Percentiles rank a stretch among this genome's conserved stretches.
Conservation (phyloP, 2,329 filamentous ascomycete species). For the Keithomyces neogunnii region DNA sequence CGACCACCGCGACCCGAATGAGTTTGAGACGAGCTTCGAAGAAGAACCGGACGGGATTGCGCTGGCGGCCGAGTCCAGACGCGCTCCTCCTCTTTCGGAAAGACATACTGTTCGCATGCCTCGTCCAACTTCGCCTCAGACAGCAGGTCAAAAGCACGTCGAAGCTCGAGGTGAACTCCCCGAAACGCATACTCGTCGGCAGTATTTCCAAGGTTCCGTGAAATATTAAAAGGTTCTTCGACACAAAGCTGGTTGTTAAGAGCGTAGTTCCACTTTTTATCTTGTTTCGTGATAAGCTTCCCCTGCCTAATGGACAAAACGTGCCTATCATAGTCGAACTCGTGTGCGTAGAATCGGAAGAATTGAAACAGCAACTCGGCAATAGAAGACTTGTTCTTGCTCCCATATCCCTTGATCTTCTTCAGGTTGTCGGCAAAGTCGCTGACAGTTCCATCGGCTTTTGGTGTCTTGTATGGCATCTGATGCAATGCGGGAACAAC, state of each 20-base stretch:
- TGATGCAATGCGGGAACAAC: conserved; percentile 82
- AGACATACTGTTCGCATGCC: conserved; percentile 82
- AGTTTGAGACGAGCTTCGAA: conserved; percentile 54
- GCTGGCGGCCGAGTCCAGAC: conserved; percentile 49
- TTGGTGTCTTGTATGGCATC: conserved; percentile 37
- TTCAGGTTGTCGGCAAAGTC: conserved; percentile 83
- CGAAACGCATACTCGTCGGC: conserved; percentile 92
- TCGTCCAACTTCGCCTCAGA: conserved; percentile 70
- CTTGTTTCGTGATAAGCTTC: conserved; percentile 66
- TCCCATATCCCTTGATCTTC: conserved; percentile 64
- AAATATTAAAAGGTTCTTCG: conserved; percentile 90
- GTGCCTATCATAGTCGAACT: conserved; percentile 79
- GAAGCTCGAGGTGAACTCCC: conserved; percentile 81
- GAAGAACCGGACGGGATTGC: conserved; percentile 45
- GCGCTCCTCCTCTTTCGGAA: conserved; percentile 71
- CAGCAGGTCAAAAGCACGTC: conserved; percentile 78
- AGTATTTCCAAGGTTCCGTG: conserved; percentile 88
- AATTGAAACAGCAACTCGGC: conserved; percentile 91
- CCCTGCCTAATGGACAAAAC: conserved; percentile 82
- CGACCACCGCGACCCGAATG: conserved; percentile 40
- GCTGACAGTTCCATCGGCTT: conserved; percentile 57
- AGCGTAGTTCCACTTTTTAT: conserved; percentile 79
- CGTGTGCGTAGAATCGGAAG: conserved; percentile 89
- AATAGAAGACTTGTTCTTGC: conserved; percentile 70
- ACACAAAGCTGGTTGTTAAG: conserved; percentile 83